Evolutionary conservation across 176 grass and related monocot species (phyloP), one percentile per base, ranked within the genome.

Genomic region (Echinochloa phyllopogon): DNA sequence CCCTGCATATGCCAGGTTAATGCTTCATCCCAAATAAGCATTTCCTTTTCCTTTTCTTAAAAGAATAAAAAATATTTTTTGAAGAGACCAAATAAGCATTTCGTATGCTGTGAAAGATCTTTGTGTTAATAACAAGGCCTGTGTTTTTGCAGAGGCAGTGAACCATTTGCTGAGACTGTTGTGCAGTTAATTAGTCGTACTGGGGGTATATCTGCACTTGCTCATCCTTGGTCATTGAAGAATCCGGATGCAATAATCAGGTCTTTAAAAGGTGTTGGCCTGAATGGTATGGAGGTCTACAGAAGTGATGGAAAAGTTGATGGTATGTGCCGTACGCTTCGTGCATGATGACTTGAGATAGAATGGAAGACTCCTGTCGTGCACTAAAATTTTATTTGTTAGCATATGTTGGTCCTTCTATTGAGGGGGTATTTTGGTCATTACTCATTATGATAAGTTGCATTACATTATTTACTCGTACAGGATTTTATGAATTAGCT

Each of bases 191-290:
- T 96, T 89, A 78, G 70, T 75, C 82, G 21, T 76, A 99, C 96
- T 18, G 94, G 96, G 62, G 97, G 96, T 65, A 61, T 99, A 58
- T 92, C 97, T 55, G 88, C 88, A 84, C 89, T 99, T 84, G 97
- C 97, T 80, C 97, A 99, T 69, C 94, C 97, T 45, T 99, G 97
- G 97, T 57, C 86, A 61, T 72, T 99, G 77, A 99, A 99, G 86
- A 92, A 96, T 53, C 97, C 88, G 8, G 52, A 80, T 80, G 51
- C 74, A 41, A 45, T 96, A 72, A 94, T 92, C 69, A 94, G 89
- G 77, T 77, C 89, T 33, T 90, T 99, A 65, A 92, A 95, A 84
- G 23, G 79, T 74, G 81, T 74, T 52, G 97, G 97, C 71, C 97
- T 99, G 89, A 76, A 96, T 92, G 91, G 84, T 83, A 75, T 99